Conservation (phyloP, 805 yeast genomes). For the Candida silvatica region DNA sequence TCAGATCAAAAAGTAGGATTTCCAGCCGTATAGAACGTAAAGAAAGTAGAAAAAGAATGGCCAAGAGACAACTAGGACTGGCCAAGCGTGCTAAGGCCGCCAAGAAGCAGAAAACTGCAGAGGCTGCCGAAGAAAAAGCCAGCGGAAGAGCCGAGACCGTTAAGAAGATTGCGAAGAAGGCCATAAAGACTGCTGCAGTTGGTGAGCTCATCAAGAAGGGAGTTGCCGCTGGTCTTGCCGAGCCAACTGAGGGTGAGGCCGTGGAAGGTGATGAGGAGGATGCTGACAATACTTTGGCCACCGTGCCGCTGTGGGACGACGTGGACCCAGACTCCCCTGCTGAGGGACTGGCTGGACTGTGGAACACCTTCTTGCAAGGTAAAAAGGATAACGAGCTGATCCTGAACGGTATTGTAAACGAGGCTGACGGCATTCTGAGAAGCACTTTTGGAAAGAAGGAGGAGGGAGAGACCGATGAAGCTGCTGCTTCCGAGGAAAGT, state of each 20-base stretch:
- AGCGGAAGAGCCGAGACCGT: too few species aligned
- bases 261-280: conserved; percentile 66
- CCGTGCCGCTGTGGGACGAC: conserved; percentile 62
- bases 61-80: conserved; percentile 56
- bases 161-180: too few species aligned
- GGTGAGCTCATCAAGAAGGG: conserved; percentile 11
- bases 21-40: not conserved
- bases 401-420: conserved; percentile 83
- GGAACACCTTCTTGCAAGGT: conserved; percentile 51
- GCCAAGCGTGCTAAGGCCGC: conserved; percentile 44
- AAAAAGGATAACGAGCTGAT: conserved; percentile 56
- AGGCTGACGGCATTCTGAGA: conserved; percentile 74
- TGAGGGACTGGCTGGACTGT: conserved; percentile 67
- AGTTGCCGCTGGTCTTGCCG: conserved; percentile 40
- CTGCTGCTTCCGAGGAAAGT: not conserved
- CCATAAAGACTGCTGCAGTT: conserved; percentile 14
- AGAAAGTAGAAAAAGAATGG: not conserved
- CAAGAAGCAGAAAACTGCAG: conserved; percentile 30
- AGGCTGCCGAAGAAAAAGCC: too few species aligned
- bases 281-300: conserved; percentile 26
- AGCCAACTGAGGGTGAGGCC: conserved; percentile 65
- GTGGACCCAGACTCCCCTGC: conserved; percentile 72
- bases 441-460: conserved; percentile 15
- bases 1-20: not conserved
- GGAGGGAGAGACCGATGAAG: conserved; percentile 7